Percentiles rank a stretch among this genome's conserved stretches.
Evolutionary conservation across 169 alveolate genomes (phyloP).

Genomic region (Cyclospora cayetanensis): DNA sequence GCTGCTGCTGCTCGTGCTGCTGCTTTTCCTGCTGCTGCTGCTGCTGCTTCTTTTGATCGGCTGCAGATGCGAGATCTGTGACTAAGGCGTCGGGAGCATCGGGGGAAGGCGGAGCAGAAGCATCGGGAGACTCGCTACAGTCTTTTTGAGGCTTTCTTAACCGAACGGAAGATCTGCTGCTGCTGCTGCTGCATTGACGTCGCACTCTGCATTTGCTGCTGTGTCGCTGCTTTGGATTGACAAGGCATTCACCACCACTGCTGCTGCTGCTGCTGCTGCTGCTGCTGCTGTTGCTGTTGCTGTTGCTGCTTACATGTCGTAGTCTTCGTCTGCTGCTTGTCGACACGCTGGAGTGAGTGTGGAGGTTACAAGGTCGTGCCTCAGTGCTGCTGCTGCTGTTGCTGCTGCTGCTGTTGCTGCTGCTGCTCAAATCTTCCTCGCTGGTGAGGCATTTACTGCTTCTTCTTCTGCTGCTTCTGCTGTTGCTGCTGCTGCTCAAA

Average conservation of each 20-base stretch:
- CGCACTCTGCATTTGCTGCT: not conserved
- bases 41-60: not conserved
- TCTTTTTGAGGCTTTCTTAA: no score
- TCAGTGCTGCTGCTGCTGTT: slow-evolving; percentile 2
- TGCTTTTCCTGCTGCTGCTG: not conserved
- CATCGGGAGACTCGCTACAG: no score
- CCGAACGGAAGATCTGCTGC: no score
- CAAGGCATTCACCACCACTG: not conserved
- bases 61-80: no score
- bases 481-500: not conserved
- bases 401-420: not conserved
- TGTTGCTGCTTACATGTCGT: not conserved
- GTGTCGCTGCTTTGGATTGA: not conserved
- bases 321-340: not conserved
- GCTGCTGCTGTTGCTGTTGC: not conserved
- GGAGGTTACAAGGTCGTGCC: not conserved
- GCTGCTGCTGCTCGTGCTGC: not conserved
- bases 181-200: not conserved
- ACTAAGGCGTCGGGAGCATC: no score
- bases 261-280: not conserved
- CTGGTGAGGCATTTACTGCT: not conserved
- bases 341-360: not conserved
- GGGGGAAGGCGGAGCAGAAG: no score
- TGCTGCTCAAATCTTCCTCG: not conserved
- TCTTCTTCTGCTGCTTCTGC: not conserved